Evolutionary conservation across 2,329 filamentous ascomycete genomes (phyloP).

Genomic region (Lasiodiplodia sp.): DNA sequence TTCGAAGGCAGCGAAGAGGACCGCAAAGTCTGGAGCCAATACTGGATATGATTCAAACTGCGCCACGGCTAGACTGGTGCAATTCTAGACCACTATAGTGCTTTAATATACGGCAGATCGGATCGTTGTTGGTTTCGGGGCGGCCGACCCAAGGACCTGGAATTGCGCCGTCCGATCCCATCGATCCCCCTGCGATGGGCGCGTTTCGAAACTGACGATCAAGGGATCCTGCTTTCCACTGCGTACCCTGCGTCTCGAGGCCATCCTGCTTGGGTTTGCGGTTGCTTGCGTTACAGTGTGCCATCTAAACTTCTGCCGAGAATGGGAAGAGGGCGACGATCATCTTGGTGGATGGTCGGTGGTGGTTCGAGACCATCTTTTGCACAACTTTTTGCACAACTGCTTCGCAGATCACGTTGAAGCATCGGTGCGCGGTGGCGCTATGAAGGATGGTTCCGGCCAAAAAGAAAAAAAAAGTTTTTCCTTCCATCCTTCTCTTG

Average conservation of each 20-base stretch:
- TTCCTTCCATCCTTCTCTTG: not conserved
- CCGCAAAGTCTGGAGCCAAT: constrained; percentile 74
- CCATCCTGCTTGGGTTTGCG: not conserved
- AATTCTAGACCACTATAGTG: not conserved
- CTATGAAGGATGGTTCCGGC: not conserved
- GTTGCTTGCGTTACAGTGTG: not conserved
- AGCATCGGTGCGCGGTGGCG: not conserved
- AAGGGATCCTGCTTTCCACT: not conserved
- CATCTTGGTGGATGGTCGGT: not conserved
- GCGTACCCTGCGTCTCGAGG: not conserved
- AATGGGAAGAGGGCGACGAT: not conserved
- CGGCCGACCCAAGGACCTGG: constrained; percentile 20
- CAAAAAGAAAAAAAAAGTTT: not conserved
- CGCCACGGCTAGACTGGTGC: not conserved
- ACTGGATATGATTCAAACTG: constrained; percentile 67
- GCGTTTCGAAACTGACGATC: not conserved
- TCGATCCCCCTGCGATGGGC: not conserved
- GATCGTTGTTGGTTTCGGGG: not conserved
- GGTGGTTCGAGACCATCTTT: not conserved
- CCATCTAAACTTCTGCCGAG: not conserved
- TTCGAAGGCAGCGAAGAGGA: constrained; percentile 75
- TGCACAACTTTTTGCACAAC: not conserved
- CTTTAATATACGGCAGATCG: not conserved
- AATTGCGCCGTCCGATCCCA: not conserved
- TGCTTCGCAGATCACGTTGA: not conserved